Evolutionary conservation across 441 rosid species (phyloP).

Genomic region (Erodium moschatum): DNA sequence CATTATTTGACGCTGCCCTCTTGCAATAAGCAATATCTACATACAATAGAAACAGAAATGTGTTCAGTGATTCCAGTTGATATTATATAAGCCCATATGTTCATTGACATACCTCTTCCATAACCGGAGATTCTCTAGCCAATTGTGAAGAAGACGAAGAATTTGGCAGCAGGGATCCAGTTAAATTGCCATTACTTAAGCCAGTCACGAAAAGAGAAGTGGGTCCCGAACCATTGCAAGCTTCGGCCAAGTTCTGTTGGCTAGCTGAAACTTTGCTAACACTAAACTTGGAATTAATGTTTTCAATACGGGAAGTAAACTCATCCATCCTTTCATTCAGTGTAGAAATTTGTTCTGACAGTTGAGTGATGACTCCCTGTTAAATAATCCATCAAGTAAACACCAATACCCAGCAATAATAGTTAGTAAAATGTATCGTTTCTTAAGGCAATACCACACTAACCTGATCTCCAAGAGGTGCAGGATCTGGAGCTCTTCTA

Average conservation of each 20-base stretch:
- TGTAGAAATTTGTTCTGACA: conserved; percentile 86
- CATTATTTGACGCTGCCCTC: conserved; percentile 80
- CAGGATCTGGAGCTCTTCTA: conserved; percentile 60
- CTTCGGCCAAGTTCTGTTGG: conserved; percentile 74
- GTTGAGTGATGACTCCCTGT: conserved; percentile 77
- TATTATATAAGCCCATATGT: too few relatives aligned
- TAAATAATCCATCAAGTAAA: conserved; percentile 12
- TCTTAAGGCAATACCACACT: conserved; percentile 16
- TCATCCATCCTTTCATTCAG: conserved; percentile 94
- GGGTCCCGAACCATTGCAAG: conserved; percentile 65
- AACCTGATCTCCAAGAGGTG: conserved; percentile 67
- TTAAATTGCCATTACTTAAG: conserved; percentile 40
- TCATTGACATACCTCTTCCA: conserved; percentile 73
- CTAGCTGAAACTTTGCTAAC: conserved; percentile 49
- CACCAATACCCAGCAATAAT: not conserved
- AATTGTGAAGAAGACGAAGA: conserved; percentile 81
- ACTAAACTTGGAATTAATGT: conserved; percentile 65
- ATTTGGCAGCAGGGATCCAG: conserved; percentile 47
- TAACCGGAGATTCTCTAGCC: conserved; percentile 62
- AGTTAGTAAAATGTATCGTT: not conserved
- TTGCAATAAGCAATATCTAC: conserved; percentile 50
- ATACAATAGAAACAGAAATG: not conserved
- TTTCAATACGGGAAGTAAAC: conserved; percentile 69
- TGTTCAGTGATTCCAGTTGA: too few relatives aligned
- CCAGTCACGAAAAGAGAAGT: conserved; percentile 38